Base-by-base conservation (phyloP, 176 grass and related monocot genomes). In the Eragrostis curvula region DNA sequence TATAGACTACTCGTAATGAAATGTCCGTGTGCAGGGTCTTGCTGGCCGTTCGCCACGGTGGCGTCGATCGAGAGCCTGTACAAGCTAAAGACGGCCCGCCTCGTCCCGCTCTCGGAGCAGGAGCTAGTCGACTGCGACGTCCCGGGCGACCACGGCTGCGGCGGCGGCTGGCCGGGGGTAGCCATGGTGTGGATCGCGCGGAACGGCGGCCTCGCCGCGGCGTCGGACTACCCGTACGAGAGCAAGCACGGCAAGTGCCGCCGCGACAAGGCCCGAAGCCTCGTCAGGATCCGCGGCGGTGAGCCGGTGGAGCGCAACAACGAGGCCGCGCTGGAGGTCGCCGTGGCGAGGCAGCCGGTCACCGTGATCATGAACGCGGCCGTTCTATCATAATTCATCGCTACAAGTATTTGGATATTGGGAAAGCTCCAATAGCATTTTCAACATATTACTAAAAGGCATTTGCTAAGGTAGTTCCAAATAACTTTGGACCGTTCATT, bases 21-120 rank as follows among this genome's bases (percentile, higher is more conserved):
- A n/a, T n/a, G 70, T 0, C 6, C 10, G 16, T 18, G 15, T 47
- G 8, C 64, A 82, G 68, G 68, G 1, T 8, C 9, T 41, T 87
- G 89, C 20, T 91, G 85, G 89, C 68, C 89, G 29, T 91, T 87
- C 75, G 51, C 75, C 3, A 16, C 85, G 7, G 75, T 87, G 12
- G 88, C 88, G 14, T 20, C 85, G 47, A 83, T 84, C 20, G 89
- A 91, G 51, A 44, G 89, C 57, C 55, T 91, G 60, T 18, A 77
- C 64, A 69, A 84, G 70, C 61, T 87, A 0, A 67, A 29, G 17
- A 91, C 55, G 2, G 75, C 68, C 1, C n/a, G 12, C 1, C 80
- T 83, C 13, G 56, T 84, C 1, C 29, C 80, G 6, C 29, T 91
- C 11, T 91, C 80, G 4, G 80, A 91, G 69, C 89, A 91, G 21